These are phyloP conservation scores for Hypoxylon sp. DNA, from an alignment of 2,329 filamentous ascomycete species.

Conservation along the genomic window DNA sequence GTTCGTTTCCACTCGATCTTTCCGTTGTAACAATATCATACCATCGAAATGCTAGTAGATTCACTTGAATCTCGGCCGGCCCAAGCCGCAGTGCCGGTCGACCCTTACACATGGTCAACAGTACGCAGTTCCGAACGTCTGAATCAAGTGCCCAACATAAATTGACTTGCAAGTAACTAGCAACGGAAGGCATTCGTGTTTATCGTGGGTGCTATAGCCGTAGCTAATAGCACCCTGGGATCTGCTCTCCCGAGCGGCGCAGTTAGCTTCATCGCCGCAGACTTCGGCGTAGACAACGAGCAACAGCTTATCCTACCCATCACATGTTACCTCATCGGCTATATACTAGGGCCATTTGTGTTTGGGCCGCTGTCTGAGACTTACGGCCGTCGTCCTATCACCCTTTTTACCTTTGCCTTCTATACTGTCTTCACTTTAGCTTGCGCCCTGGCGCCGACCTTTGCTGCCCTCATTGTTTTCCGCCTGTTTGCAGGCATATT, in stretches of 20 bases:
- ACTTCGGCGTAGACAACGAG: slow-evolving; percentile 2
- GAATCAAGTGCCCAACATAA: neutral
- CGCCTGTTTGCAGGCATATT: slow-evolving; percentile 9
- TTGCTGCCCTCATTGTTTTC: slow-evolving; percentile 10
- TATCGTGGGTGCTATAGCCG: slow-evolving; percentile 3
- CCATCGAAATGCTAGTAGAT: neutral
- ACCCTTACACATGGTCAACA: slow-evolving; percentile 7
- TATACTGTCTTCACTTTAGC: slow-evolving; percentile 7
- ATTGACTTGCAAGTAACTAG: neutral
- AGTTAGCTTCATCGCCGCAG: slow-evolving; percentile 6
- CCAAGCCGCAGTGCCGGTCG: slow-evolving; percentile 1
- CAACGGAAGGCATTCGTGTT: slow-evolving; percentile 7
- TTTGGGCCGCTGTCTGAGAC: slow-evolving; percentile 16
- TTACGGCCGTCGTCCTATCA: slow-evolving; percentile 10
- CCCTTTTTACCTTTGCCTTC: neutral
- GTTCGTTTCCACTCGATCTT: neutral
- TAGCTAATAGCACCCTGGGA: slow-evolving; percentile 3
- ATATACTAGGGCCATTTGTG: slow-evolving; percentile 13
- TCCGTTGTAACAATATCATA: neutral
- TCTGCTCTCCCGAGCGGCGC: slow-evolving; percentile 6
- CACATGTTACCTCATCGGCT: slow-evolving; percentile 19
- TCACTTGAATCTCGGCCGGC: slow-evolving; percentile 1
- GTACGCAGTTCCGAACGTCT: neutral
- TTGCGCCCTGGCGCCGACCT: slow-evolving; percentile 9
- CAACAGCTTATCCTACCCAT: slow-evolving; percentile 8